Conservation (phyloP, 257 asterid species). For the Nicotiana tabacum region DNA sequence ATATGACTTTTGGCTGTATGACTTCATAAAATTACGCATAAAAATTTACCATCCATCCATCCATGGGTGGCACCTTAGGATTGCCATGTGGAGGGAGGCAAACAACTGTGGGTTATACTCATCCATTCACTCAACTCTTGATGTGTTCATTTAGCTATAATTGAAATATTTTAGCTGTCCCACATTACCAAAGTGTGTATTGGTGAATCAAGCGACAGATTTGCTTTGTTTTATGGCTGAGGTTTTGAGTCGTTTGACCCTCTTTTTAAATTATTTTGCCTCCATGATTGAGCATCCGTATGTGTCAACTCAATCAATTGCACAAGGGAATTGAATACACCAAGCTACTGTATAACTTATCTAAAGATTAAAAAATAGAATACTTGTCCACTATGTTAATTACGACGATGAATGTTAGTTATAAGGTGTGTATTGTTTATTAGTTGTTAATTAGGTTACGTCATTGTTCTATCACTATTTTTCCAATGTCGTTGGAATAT, state of each 20-base stretch:
- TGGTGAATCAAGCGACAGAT: not conserved
- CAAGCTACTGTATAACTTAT: not conserved
- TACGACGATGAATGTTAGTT: not conserved
- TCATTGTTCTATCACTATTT: not conserved
- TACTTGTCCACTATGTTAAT: not conserved
- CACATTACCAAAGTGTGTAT: not conserved
- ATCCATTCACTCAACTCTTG: not conserved
- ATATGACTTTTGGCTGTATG: too few relatives aligned
- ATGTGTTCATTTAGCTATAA: not conserved
- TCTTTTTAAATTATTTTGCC: not conserved
- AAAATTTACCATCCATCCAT: too few relatives aligned
- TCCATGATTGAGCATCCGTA: not conserved
- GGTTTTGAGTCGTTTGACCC: not conserved
- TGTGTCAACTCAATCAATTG: slow-evolving; percentile 8
- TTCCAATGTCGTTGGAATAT: not conserved
- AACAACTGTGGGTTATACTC: slow-evolving; percentile 3
- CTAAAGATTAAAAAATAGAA: not conserved
- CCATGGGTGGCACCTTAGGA: not conserved
- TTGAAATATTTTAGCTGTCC: slow-evolving; percentile 6
- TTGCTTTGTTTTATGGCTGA: slow-evolving; percentile 13
- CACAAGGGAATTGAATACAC: not conserved
- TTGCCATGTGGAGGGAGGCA: slow-evolving; percentile 22
- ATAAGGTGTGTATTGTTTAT: not conserved
- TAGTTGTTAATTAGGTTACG: not conserved
- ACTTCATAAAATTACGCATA: too few relatives aligned